A percentile compares a stretch with the other conserved stretches of the same genome.
Conservation (phyloP, 345 rosid genomes). For the Boechera retrofracta region DNA sequence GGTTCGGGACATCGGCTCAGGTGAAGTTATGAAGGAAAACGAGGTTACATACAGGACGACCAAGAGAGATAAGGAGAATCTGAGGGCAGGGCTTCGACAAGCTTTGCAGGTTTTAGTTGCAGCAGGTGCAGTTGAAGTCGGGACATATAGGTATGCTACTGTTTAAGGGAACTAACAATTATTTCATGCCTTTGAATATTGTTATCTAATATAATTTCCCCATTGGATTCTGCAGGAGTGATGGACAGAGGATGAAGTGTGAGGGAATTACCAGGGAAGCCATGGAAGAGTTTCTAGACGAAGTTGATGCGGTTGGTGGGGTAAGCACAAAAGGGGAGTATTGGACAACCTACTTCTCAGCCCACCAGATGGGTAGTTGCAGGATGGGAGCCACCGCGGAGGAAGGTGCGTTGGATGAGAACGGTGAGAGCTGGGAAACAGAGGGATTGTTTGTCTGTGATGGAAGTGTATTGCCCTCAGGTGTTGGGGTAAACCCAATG, state of each 20-base stretch:
- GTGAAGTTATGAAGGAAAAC: constrained; percentile 55
- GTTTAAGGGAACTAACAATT: no score
- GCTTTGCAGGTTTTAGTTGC: constrained; percentile 65
- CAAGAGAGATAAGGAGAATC: constrained; percentile 51
- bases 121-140: constrained; percentile 76
- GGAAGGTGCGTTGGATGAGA: constrained; percentile 66
- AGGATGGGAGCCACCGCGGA: constrained; percentile 57
- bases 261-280: constrained; percentile 46
- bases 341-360: constrained; percentile 54
- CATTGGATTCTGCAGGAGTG: constrained; percentile 45
- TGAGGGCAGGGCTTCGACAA: constrained; percentile 51
- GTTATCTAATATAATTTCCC: background rate
- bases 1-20: constrained; percentile 55
- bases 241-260: constrained; percentile 64
- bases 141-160: constrained; percentile 49
- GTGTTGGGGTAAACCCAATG: constrained; percentile 76
- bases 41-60: constrained; percentile 48
- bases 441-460: constrained; percentile 66
- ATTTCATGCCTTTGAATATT: no score
- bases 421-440: constrained; percentile 78
- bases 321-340: constrained; percentile 46
- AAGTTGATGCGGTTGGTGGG: constrained; percentile 50
- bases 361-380: constrained; percentile 82
- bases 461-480: constrained; percentile 66
- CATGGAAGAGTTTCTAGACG: constrained; percentile 57